These are phyloP conservation scores for Mycena filopes DNA, from an alignment of 768 basidiomycete genomes.

Conservation along the genomic window DNA sequence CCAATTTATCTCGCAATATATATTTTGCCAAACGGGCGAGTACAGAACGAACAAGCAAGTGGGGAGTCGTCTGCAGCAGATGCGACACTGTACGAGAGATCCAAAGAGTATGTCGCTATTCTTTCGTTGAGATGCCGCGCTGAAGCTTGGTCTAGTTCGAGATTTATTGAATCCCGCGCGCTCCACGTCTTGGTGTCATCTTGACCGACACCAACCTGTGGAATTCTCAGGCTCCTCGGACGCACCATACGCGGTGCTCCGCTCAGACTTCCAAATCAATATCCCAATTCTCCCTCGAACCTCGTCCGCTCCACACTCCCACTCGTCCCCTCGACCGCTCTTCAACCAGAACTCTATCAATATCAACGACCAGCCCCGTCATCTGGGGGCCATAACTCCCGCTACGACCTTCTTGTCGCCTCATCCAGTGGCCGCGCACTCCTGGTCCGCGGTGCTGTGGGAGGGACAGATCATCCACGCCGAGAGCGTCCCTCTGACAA, in stretches of 20 bases:
- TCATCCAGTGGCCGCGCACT: slow-evolving; percentile 59
- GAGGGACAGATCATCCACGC: slow-evolving; percentile 61
- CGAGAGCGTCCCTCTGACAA: slow-evolving; percentile 55
- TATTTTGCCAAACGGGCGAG: neutral
- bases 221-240: too few relatives aligned
- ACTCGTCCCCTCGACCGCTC: slow-evolving; percentile 13
- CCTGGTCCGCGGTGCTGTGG: slow-evolving; percentile 63
- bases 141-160: too few relatives aligned
- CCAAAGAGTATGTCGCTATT: slow-evolving; percentile 68
- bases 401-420: slow-evolving; percentile 72
- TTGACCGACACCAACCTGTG: too few relatives aligned
- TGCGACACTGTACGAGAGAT: slow-evolving; percentile 77
- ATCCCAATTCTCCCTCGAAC: too few relatives aligned
- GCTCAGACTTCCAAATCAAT: too few relatives aligned
- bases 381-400: slow-evolving; percentile 69
- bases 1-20: neutral
- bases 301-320: too few relatives aligned
- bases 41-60: neutral
- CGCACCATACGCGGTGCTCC: too few relatives aligned
- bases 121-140: neutral
- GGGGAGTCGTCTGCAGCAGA: slow-evolving; percentile 25
- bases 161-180: too few relatives aligned
- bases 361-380: slow-evolving; percentile 59
- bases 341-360: slow-evolving; percentile 44
- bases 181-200: too few relatives aligned